These are phyloP conservation scores for Nicotiana benthamiana DNA, from an alignment of 257 asterid species.

Conservation along the genomic window DNA sequence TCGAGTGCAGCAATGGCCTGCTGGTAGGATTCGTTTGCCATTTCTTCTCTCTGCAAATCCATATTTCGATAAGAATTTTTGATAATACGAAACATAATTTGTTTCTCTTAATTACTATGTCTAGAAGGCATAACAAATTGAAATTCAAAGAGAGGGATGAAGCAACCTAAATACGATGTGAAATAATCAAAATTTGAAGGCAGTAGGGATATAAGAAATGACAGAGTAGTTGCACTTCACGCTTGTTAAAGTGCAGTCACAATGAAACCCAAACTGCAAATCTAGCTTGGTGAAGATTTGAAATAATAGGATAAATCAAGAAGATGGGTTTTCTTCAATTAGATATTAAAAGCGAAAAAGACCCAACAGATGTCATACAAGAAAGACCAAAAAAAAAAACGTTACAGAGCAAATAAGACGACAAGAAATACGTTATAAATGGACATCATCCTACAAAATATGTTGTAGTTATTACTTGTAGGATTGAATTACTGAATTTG, in stretches of 20 bases:
- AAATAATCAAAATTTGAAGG: not conserved
- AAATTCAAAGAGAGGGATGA: not conserved
- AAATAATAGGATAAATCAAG: not conserved
- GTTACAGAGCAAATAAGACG: not conserved
- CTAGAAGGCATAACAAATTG: not conserved
- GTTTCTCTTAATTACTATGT: not conserved
- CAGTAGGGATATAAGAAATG: not conserved
- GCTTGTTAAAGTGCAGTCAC: too few species aligned
- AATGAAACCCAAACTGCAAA: not conserved
- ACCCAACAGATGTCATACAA: not conserved
- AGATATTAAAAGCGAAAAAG: not conserved
- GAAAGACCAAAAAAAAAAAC: too few species aligned
- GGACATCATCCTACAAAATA: not conserved
- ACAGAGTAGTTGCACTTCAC: not conserved
- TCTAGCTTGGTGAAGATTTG: not conserved
- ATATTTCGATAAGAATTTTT: not conserved
- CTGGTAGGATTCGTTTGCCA: constrained; percentile 63
- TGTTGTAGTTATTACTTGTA: not conserved
- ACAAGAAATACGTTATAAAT: not conserved
- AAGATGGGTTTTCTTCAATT: not conserved
- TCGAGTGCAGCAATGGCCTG: constrained; percentile 74
- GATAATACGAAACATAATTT: not conserved
- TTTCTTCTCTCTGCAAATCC: constrained; percentile 65
- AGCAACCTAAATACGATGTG: not conserved
- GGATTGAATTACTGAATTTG: not conserved